These are phyloP conservation scores for Tulasnella sp. DNA, from an alignment of 768 basidiomycete genomes.

Conservation along the genomic window DNA sequence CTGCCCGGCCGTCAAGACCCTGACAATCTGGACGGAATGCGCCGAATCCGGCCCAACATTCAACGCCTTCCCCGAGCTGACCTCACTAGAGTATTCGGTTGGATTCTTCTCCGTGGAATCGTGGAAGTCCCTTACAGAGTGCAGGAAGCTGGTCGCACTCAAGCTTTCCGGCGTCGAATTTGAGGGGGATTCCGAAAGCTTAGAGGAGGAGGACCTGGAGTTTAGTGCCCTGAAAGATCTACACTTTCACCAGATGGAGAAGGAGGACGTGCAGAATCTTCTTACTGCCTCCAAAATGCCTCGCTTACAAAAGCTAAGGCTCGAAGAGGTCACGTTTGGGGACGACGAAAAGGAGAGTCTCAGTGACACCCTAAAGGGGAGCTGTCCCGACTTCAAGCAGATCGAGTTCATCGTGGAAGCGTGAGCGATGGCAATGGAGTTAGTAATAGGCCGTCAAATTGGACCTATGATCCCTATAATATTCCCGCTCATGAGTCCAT, in stretches of 20 bases:
- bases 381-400: background rate
- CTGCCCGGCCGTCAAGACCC: background rate
- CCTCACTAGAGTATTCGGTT: background rate
- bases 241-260: background rate
- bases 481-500: no score
- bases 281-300: background rate
- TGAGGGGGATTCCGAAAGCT: background rate
- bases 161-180: background rate
- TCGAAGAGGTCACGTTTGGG: background rate
- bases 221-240: background rate
- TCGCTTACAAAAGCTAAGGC: background rate
- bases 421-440: no score
- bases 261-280: background rate
- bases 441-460: no score
- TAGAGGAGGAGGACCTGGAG: background rate
- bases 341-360: background rate
- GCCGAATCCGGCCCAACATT: background rate
- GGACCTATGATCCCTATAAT: no score
- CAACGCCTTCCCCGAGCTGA: background rate
- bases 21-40: background rate
- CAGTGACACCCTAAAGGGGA: background rate
- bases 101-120: background rate
- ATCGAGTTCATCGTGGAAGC: background rate
- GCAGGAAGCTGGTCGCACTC: background rate
- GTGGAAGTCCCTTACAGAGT: background rate